Percentiles rank a stretch among this genome's conserved stretches.
These are phyloP conservation scores for Phragmites australis DNA, from an alignment of 176 grass and related monocot genomes.

Conservation along the genomic window DNA sequence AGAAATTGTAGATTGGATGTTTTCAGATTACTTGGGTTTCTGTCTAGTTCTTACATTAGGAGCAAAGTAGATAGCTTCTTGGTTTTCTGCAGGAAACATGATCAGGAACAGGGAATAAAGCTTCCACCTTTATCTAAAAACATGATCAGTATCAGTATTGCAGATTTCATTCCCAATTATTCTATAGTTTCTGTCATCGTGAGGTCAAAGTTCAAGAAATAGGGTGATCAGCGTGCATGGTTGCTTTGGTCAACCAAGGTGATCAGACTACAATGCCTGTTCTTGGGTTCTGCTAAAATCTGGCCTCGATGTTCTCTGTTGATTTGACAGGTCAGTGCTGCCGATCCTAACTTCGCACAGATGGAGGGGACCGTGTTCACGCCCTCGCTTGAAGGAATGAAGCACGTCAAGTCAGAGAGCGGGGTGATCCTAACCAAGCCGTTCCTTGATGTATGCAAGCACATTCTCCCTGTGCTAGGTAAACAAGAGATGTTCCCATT, in stretches of 20 bases:
- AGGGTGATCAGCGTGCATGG: background rate
- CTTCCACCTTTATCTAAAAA: no score
- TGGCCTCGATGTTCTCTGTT: background rate
- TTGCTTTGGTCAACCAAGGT: background rate
- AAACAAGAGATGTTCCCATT: background rate
- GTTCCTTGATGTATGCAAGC: slow-evolving; percentile 88
- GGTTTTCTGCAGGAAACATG: background rate
- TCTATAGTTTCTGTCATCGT: background rate
- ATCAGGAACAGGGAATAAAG: no score
- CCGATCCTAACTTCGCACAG: background rate
- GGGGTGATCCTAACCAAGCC: slow-evolving; percentile 72
- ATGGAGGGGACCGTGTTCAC: slow-evolving; percentile 82
- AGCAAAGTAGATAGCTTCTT: background rate
- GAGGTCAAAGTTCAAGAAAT: no score
- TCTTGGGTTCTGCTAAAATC: background rate
- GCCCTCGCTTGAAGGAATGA: slow-evolving; percentile 73
- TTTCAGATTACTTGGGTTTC: no score
- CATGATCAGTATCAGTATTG: no score
- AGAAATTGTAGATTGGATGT: background rate
- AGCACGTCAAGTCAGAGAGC: slow-evolving; percentile 61
- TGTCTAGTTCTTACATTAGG: slow-evolving; percentile 24
- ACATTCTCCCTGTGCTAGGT: slow-evolving; percentile 89
- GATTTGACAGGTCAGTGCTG: background rate
- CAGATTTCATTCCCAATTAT: background rate
- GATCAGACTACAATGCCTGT: background rate